Evolutionary conservation across 306 rosid species (phyloP).

Genomic region (Pyrus communis): DNA sequence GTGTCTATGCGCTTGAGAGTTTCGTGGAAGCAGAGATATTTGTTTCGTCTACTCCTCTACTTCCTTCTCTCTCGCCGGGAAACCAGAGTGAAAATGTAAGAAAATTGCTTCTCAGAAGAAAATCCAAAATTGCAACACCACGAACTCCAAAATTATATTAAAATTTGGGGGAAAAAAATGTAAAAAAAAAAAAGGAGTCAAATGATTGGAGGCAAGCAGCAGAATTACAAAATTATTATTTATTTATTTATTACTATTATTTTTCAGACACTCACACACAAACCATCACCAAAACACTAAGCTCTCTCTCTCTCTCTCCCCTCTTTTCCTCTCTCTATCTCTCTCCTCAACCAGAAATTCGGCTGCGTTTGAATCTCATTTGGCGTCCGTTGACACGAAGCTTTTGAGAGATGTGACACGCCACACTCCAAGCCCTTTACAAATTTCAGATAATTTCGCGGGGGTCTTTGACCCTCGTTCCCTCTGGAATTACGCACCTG

Average conservation of each 20-base stretch:
- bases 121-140: neutral
- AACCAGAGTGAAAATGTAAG: slow-evolving; percentile 36
- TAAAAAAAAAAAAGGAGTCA: slow-evolving; percentile 9
- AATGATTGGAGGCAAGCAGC: slow-evolving; percentile 69
- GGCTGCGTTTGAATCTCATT: slow-evolving; percentile 34
- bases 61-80: slow-evolving; percentile 77
- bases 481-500: neutral
- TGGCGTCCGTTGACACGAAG: slow-evolving; percentile 62
- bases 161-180: neutral
- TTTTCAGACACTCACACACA: neutral
- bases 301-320: neutral
- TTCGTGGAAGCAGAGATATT: slow-evolving; percentile 89
- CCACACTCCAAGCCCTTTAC: neutral
- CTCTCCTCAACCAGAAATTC: slow-evolving; percentile 17
- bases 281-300: neutral
- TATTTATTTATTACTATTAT: neutral
- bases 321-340: neutral
- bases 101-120: neutral
- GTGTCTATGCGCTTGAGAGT: slow-evolving; percentile 18
- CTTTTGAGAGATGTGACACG: neutral
- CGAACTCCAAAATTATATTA: neutral
- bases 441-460: neutral
- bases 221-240: slow-evolving; percentile 3
- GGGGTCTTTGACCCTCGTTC: neutral
- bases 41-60: slow-evolving; percentile 79